Conservation (phyloP, 2,329 filamentous ascomycete genomes). For the Nakataea oryzae region DNA sequence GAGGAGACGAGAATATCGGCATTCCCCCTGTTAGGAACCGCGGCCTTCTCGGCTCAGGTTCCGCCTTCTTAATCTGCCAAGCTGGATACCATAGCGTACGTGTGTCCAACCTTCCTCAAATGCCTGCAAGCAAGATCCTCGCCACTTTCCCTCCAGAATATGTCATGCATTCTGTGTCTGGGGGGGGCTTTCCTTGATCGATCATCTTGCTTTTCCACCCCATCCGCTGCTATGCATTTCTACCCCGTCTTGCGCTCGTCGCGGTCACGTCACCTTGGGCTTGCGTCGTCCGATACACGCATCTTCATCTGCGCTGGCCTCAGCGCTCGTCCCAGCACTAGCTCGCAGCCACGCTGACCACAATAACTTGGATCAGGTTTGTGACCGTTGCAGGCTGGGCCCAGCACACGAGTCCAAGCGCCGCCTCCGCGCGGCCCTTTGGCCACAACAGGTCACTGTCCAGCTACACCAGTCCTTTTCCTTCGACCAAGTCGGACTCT, state of each 20-base stretch:
- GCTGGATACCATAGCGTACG: constrained; percentile 4
- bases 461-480: constrained; percentile 32
- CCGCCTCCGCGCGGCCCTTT: constrained; percentile 23
- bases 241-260: background rate
- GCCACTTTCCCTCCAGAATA: background rate
- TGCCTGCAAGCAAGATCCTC: background rate
- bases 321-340: background rate
- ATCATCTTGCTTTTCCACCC: background rate
- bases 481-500: constrained; percentile 17
- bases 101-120: background rate
- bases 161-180: background rate
- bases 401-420: constrained; percentile 26
- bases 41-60: constrained; percentile 3
- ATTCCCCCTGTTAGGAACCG: background rate
- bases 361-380: constrained; percentile 28
- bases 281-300: background rate
- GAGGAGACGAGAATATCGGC: background rate
- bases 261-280: background rate
- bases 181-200: no score
- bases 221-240: background rate
- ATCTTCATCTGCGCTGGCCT: background rate
- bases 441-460: constrained; percentile 44
- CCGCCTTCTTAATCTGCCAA: background rate
- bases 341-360: constrained; percentile 1
- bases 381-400: constrained; percentile 43